Evolutionary conservation across 2,329 filamentous ascomycete genomes (phyloP).

Genomic region (Colletotrichum sp.): DNA sequence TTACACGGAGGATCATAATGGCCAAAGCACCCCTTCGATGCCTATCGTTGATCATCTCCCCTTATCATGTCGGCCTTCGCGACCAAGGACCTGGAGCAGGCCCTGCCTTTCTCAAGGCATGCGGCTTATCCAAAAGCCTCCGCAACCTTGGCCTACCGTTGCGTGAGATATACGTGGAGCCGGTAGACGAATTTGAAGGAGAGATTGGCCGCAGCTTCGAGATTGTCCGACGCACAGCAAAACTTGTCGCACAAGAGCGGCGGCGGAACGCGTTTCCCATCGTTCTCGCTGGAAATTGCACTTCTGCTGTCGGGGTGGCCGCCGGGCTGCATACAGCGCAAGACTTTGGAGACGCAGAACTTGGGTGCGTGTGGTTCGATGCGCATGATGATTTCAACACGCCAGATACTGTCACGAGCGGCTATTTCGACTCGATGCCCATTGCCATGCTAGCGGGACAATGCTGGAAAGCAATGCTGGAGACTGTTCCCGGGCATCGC

Average conservation of each 20-base stretch:
- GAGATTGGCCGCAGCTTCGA: background rate
- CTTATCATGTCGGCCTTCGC: background rate
- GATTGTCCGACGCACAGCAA: background rate
- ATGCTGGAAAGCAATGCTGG: slow-evolving; percentile 25
- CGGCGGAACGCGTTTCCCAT: background rate
- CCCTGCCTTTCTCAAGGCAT: background rate
- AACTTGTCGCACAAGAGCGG: background rate
- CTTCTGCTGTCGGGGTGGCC: background rate
- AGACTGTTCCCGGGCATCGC: background rate
- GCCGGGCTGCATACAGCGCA: background rate
- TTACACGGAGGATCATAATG: background rate
- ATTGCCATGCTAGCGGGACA: slow-evolving; percentile 28
- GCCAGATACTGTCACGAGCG: slow-evolving; percentile 26
- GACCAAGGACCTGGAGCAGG: background rate
- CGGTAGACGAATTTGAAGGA: background rate
- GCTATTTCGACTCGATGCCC: slow-evolving; percentile 32
- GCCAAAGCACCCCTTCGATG: background rate
- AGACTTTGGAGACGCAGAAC: background rate
- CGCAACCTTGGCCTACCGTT: background rate
- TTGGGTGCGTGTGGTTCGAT: background rate
- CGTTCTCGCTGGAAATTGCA: background rate
- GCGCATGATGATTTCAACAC: slow-evolving; percentile 23
- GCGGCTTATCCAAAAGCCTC: background rate
- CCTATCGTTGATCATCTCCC: background rate
- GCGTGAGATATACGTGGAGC: background rate